A percentile compares a stretch with the other conserved stretches of the same genome.
These are phyloP conservation scores for Oryza meridionalis DNA, from an alignment of 176 grass and related monocot species.

Conservation along the genomic window DNA sequence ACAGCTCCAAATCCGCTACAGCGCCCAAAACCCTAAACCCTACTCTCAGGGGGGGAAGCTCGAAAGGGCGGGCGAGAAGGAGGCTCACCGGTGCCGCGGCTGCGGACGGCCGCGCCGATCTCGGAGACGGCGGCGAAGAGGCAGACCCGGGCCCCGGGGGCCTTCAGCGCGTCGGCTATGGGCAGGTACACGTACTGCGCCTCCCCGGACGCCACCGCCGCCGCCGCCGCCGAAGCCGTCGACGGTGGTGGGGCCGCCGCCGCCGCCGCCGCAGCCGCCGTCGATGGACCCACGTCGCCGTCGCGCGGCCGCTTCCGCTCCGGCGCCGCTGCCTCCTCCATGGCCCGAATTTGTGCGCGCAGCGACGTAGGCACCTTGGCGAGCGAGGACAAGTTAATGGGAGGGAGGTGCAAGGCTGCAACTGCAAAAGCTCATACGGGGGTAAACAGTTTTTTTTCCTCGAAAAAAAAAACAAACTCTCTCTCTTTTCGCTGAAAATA, in stretches of 20 bases:
- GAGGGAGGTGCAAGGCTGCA: no score
- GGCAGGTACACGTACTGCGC: constrained; percentile 50
- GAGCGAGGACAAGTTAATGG: no score
- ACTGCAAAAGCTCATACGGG: no score
- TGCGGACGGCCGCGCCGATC: constrained; percentile 48
- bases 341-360: not conserved
- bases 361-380: no score
- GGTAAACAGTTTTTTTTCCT: no score
- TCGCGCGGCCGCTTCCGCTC: constrained; percentile 40
- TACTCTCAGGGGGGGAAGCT: not conserved
- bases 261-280: constrained; percentile 5
- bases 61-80: no score
- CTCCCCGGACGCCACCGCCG: not conserved
- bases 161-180: constrained; percentile 49
- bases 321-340: constrained; percentile 18
- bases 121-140: constrained; percentile 46
- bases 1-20: not conserved
- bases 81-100: constrained; percentile 58
- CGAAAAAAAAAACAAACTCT: no score
- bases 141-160: constrained; percentile 33
- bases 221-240: constrained; percentile 25
- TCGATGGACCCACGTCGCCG: constrained; percentile 17
- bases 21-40: constrained; percentile 12
- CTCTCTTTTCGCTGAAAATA: not conserved
- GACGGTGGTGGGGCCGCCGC: not conserved